phyloP scores from a whole-genome alignment of 1,284 basidiomycete species.

The Boletellus deceptivus region DNA sequence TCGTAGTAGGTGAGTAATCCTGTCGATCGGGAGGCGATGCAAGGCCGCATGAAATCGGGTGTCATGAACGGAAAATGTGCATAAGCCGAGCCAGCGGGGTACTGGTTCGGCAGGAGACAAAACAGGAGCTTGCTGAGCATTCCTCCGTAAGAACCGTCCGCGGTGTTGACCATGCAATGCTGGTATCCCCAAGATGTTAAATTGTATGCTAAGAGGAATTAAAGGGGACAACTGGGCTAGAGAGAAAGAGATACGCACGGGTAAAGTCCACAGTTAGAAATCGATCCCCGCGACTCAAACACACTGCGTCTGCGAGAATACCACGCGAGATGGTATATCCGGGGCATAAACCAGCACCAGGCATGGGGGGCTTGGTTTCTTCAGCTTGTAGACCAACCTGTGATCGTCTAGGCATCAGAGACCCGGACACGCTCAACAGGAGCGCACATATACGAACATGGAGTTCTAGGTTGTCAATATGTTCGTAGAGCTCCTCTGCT shows the following conservation, averaged over 20 bases:
- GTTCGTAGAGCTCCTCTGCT: conserved; percentile 67
- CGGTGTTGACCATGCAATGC: conserved; percentile 60
- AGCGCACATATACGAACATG: conserved; percentile 43
- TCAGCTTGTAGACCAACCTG: conserved; percentile 77
- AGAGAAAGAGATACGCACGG: conserved; percentile 37
- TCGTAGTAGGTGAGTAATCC: conserved; percentile 21
- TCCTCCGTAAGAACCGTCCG: conserved; percentile 72
- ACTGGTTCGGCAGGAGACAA: conserved; percentile 66
- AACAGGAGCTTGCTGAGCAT: conserved; percentile 72
- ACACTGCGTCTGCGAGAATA: conserved; percentile 81
- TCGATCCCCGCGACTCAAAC: conserved; percentile 70
- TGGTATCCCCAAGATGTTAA: conserved; percentile 77
- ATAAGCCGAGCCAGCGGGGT: conserved; percentile 55
- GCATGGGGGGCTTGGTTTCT: conserved; percentile 63
- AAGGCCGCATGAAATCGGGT: conserved; percentile 36
- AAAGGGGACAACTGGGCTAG: not conserved
- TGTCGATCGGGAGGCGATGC: conserved; percentile 13
- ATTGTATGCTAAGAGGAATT: conserved; percentile 51
- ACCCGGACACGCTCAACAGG: not conserved
- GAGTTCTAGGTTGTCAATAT: conserved; percentile 77
- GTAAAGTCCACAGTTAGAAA: conserved; percentile 79
- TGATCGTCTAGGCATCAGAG: not conserved
- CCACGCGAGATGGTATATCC: conserved; percentile 85
- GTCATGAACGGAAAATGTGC: conserved; percentile 67
- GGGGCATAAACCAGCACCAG: conserved; percentile 83